A percentile compares a stretch with the other conserved stretches of the same genome.
Evolutionary conservation across 352 stramenopile genomes (phyloP).

Genomic region (Phytophthora pistaciae): DNA sequence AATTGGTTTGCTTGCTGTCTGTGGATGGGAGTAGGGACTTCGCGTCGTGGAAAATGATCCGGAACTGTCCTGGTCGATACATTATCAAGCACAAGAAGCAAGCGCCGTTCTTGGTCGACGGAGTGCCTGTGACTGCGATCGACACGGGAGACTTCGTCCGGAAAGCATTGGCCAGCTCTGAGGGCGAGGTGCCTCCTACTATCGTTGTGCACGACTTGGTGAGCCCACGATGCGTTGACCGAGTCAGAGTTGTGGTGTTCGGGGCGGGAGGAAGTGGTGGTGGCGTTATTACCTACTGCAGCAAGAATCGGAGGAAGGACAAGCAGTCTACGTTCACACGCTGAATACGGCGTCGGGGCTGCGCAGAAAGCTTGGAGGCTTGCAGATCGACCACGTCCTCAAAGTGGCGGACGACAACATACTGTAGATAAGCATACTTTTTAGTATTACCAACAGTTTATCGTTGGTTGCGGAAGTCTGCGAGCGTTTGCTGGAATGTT

Average conservation of each 20-base stretch:
- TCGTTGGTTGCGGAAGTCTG: constrained; percentile 25
- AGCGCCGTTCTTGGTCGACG: constrained; percentile 42
- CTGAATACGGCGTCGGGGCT: constrained; percentile 73
- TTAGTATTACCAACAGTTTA: not conserved
- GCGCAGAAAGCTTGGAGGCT: constrained; percentile 58
- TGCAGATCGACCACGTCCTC: constrained; percentile 61
- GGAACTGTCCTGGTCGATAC: constrained; percentile 71
- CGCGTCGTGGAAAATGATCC: constrained; percentile 78
- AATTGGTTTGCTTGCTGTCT: not conserved
- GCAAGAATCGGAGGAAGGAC: constrained; percentile 5
- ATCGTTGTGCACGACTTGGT: constrained; percentile 46
- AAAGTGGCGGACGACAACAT: not conserved
- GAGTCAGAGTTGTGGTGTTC: constrained; percentile 69
- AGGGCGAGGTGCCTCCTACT: not conserved
- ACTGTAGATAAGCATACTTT: too few species aligned
- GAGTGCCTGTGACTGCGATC: constrained; percentile 43
- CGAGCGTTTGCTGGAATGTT: constrained; percentile 48
- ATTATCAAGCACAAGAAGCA: constrained; percentile 64
- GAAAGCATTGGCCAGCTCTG: constrained; percentile 20
- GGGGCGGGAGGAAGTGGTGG: constrained; percentile 37
- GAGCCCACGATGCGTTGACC: constrained; percentile 55
- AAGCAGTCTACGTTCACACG: constrained; percentile 61
- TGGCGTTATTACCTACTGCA: constrained; percentile 80
- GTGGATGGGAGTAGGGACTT: constrained; percentile 48
- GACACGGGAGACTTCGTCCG: constrained; percentile 40